Evolutionary conservation across 768 basidiomycete species (phyloP), one percentile per base, ranked within the genome.

Genomic region (Hydnum rufescens): DNA sequence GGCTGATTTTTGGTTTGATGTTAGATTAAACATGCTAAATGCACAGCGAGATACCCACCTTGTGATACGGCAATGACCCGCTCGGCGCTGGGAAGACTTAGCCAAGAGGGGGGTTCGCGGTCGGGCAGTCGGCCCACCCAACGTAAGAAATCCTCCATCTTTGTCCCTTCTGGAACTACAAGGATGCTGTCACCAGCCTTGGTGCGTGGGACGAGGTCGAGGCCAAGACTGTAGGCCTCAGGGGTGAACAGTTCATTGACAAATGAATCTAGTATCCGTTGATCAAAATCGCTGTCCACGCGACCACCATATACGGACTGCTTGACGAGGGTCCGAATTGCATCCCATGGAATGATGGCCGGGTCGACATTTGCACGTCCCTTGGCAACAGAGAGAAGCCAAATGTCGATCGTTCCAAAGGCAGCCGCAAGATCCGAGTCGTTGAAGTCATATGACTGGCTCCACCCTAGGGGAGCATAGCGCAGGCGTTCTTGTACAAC

Each of bases 351-450:
- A 39, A 39, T 39, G 49, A 99, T 90, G 5, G 73, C 71, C 0
- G 77, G 80, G 62, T 96, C 84, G 53, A 99, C 76, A 62, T 97
- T 97, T 3, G 90, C 74, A 51, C 82, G 74, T 22, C 92, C 93
- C 63, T 87, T 84, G 3, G 92, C 81, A 49, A 82, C 72, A 0
- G 74, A 63, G 49, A 71, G 73, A 49, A 97, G 71, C 89, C 93
- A 97, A 1, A 78, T 72, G 62, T 96, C 92, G 62, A 97, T 95
- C 18, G 87, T 92, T 39, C 73, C 74, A 61, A 88, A 83, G 1
- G 92, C 92, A 6, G 93, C 83, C 16, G 83, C 76, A 75, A 95
- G 84, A 63, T 99, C 95, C 3, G 93, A 95, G 63, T 97, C 92
- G 65, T 99, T 99, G 76, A 97, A 97, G 64, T 97, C 95, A 67